These are phyloP conservation scores for Aspergillus panamensis DNA, from an alignment of 495 filamentous ascomycete genomes.

Conservation along the genomic window DNA sequence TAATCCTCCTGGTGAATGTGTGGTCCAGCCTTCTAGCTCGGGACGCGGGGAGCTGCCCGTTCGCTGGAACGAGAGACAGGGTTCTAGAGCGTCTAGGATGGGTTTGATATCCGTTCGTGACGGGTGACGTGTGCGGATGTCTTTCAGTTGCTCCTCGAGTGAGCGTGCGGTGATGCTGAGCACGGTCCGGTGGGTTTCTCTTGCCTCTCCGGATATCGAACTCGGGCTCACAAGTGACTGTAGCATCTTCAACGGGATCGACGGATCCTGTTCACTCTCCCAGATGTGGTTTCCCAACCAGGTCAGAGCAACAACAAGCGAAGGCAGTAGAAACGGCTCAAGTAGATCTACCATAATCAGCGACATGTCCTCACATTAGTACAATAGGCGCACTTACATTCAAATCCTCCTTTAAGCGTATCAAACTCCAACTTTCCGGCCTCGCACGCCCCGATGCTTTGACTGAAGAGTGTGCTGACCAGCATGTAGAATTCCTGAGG, in stretches of 20 bases:
- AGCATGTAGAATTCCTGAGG: slow-evolving; percentile 93
- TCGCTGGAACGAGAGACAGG: slow-evolving; percentile 63
- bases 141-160: slow-evolving; percentile 69
- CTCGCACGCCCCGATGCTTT: slow-evolving; percentile 74
- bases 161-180: slow-evolving; percentile 76
- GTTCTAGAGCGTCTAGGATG: slow-evolving; percentile 65
- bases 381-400: slow-evolving; percentile 58
- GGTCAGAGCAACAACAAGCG: slow-evolving; percentile 72
- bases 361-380: not conserved
- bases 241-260: slow-evolving; percentile 65
- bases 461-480: slow-evolving; percentile 83
- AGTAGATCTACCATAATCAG: slow-evolving; percentile 59
- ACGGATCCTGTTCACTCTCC: slow-evolving; percentile 58
- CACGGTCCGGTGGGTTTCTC: slow-evolving; percentile 76
- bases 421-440: slow-evolving; percentile 70
- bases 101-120: slow-evolving; percentile 67
- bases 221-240: slow-evolving; percentile 70
- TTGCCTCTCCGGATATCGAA: slow-evolving; percentile 75
- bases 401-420: slow-evolving; percentile 79
- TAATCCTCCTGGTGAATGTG: slow-evolving; percentile 57
- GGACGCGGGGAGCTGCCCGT: slow-evolving; percentile 61
- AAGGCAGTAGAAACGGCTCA: slow-evolving; percentile 85
- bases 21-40: slow-evolving; percentile 75
- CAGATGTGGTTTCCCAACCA: slow-evolving; percentile 84
- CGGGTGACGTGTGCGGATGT: slow-evolving; percentile 66